Evolutionary conservation across 148 eudicot species (phyloP).

Genomic region (Chenopodium album): DNA sequence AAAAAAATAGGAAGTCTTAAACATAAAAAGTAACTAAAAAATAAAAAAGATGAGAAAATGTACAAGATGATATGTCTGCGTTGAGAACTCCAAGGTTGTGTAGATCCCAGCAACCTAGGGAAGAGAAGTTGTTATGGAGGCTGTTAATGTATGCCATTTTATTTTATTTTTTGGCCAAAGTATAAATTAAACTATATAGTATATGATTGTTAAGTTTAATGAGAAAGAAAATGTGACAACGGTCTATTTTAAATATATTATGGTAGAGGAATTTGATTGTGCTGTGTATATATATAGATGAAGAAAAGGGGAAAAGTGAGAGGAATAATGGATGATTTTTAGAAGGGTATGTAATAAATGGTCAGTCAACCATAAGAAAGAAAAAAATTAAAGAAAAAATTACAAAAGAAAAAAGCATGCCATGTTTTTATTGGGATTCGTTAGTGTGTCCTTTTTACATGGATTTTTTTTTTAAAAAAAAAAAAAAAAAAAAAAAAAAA

Average conservation of each 20-base stretch:
- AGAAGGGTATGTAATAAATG: constrained; percentile 18
- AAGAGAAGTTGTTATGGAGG: constrained; percentile 27
- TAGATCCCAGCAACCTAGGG: constrained; percentile 37
- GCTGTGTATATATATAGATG: not conserved
- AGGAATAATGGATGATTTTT: constrained; percentile 17
- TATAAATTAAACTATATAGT: too few relatives aligned
- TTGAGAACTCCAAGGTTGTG: constrained; percentile 36
- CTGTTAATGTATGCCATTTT: constrained; percentile 16
- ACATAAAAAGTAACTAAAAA: not conserved
- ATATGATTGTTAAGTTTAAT: not conserved
- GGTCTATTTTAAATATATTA: not conserved
- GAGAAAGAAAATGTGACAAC: not conserved
- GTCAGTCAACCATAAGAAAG: constrained; percentile 29
- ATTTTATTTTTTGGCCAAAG: not conserved
- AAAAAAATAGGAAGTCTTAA: not conserved
- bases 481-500: too few relatives aligned
- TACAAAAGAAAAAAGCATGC: constrained; percentile 15
- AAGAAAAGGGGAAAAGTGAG: constrained; percentile 6
- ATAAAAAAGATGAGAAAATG: not conserved
- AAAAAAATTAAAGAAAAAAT: not conserved
- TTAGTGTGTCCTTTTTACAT: constrained; percentile 22
- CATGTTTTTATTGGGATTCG: constrained; percentile 35
- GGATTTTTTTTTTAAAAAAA: not conserved
- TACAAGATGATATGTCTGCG: constrained; percentile 22
- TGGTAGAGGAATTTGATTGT: too few relatives aligned